These are phyloP conservation scores for Plasmodium vinckei DNA, from an alignment of 169 alveolate species.

Conservation along the genomic window DNA sequence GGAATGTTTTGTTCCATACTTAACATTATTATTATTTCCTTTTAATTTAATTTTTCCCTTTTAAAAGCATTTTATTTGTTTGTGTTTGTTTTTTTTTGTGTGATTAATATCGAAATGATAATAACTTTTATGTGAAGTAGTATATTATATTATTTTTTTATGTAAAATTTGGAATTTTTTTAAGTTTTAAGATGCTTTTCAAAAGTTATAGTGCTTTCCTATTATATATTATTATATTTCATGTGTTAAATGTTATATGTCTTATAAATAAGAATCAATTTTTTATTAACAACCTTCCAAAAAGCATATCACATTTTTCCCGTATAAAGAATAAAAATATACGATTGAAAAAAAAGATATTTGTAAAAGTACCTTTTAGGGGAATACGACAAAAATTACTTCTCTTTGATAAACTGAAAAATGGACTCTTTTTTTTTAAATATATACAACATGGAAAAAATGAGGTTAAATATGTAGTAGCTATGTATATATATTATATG, in stretches of 20 bases:
- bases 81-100: not conserved
- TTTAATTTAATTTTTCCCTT: constrained; percentile 1
- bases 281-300: not conserved
- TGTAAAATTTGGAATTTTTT: not conserved
- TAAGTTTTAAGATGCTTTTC: constrained; percentile 17
- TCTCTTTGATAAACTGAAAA: constrained; percentile 36
- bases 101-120: not conserved
- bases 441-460: constrained; percentile 7
- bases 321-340: constrained; percentile 3
- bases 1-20: too few relatives aligned
- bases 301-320: not conserved
- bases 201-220: constrained; percentile 3
- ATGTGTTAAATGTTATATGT: not conserved
- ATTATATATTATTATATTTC: constrained; percentile 22
- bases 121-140: not conserved
- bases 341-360: constrained; percentile 1
- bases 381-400: not conserved
- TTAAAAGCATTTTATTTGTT: not conserved
- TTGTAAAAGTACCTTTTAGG: not conserved
- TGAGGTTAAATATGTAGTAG: constrained; percentile 26
- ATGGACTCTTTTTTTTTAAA: constrained; percentile 6
- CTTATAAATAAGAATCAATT: constrained; percentile 7
- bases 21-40: not conserved
- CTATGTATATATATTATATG: not conserved
- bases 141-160: not conserved